A percentile compares a stretch with the other conserved stretches of the same genome.
These are phyloP conservation scores for Penicillium atrosanguineum DNA, from an alignment of 495 filamentous ascomycete genomes.

Conservation along the genomic window DNA sequence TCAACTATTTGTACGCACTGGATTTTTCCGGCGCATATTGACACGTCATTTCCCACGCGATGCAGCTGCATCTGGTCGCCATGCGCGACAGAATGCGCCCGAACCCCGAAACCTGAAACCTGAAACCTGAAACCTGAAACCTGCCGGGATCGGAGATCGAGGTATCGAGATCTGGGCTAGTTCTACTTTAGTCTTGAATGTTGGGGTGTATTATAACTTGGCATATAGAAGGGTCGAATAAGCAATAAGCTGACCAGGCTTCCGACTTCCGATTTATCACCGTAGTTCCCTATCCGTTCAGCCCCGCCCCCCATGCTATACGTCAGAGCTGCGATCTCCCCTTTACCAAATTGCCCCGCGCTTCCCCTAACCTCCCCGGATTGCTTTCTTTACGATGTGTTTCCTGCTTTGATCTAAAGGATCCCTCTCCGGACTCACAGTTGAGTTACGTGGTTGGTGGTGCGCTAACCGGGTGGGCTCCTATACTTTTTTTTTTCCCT, in stretches of 20 bases:
- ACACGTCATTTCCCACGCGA: background rate
- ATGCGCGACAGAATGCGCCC: background rate
- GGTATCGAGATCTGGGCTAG: constrained; percentile 17
- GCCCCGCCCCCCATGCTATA: constrained; percentile 24
- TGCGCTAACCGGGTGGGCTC: constrained; percentile 25
- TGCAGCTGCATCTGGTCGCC: background rate
- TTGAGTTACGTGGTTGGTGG: constrained; percentile 25
- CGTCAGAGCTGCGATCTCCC: constrained; percentile 29
- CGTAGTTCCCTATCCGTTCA: constrained; percentile 24
- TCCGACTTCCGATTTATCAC: constrained; percentile 26
- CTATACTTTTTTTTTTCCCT: constrained; percentile 20
- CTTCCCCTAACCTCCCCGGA: constrained; percentile 5
- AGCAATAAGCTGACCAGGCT: constrained; percentile 5
- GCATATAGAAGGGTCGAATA: constrained; percentile 23
- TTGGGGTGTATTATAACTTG: constrained; percentile 24
- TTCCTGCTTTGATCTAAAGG: constrained; percentile 13
- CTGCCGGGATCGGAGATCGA: background rate
- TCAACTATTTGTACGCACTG: constrained; percentile 2
- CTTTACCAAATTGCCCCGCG: constrained; percentile 20
- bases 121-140: background rate
- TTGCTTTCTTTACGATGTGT: constrained; percentile 12
- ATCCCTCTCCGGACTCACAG: constrained; percentile 7
- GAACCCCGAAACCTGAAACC: background rate
- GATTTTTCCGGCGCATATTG: constrained; percentile 7
- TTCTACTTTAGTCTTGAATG: constrained; percentile 9